Conservation (phyloP, 192 early-diverging fungal genomes). For the Entomortierella lignicola region DNA sequence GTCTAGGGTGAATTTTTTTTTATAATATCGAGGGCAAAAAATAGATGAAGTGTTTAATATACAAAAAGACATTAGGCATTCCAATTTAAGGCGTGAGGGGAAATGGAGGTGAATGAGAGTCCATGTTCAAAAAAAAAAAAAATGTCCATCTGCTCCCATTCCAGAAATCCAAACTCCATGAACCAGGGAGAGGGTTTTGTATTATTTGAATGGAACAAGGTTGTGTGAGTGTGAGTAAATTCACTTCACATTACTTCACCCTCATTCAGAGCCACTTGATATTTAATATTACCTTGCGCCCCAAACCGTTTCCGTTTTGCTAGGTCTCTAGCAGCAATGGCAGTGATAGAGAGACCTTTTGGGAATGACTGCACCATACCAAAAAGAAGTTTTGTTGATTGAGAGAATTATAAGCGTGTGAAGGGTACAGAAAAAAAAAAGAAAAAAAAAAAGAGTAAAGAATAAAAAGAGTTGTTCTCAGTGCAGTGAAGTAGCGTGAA, state of each 20-base stretch:
- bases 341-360: conserved; percentile 29
- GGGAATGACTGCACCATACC: conserved; percentile 44
- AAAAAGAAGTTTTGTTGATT: neutral
- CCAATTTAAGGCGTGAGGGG: too few relatives aligned
- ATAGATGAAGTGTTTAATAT: neutral
- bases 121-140: neutral
- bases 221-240: too few relatives aligned
- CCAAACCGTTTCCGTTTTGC: conserved; percentile 49
- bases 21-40: neutral
- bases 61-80: neutral
- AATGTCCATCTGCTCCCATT: neutral
- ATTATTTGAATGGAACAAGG: too few relatives aligned
- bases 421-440: neutral
- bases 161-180: conserved; percentile 1
- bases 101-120: neutral
- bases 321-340: conserved; percentile 34
- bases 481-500: too few relatives aligned
- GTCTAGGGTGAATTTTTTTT: conserved; percentile 2
- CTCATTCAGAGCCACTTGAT: too few relatives aligned
- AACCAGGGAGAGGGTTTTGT: too few relatives aligned
- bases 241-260: too few relatives aligned
- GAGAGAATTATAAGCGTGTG: neutral
- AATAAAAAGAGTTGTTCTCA: conserved; percentile 2
- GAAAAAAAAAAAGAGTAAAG: neutral
- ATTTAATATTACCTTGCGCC: conserved; percentile 20